These are phyloP conservation scores for Entonaema liquescens DNA, from an alignment of 495 filamentous ascomycete species.

Conservation along the genomic window DNA sequence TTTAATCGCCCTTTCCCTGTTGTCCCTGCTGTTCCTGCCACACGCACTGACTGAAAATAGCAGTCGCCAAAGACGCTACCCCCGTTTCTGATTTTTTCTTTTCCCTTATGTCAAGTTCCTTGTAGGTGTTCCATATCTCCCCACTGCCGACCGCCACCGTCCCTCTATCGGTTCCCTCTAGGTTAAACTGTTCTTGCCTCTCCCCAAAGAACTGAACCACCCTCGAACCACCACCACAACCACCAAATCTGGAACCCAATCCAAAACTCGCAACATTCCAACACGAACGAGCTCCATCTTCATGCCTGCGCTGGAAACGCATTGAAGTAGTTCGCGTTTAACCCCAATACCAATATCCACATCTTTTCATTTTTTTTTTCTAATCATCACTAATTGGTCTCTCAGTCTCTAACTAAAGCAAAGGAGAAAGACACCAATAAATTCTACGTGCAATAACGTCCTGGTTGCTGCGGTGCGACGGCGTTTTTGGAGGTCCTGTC, in stretches of 20 bases:
- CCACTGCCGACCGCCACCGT: slow-evolving; percentile 37
- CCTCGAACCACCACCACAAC: slow-evolving; percentile 32
- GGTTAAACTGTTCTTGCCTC: background rate
- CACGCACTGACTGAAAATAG: slow-evolving; percentile 38
- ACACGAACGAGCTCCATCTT: slow-evolving; percentile 31
- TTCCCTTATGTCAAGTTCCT: slow-evolving; percentile 14
- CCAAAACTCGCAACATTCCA: slow-evolving; percentile 37
- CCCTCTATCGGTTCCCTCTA: slow-evolving; percentile 4
- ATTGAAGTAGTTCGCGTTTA: slow-evolving; percentile 35
- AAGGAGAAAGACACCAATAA: slow-evolving; percentile 10
- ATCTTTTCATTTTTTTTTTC: slow-evolving; percentile 9
- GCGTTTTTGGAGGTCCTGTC: slow-evolving; percentile 18
- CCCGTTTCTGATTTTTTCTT: slow-evolving; percentile 5
- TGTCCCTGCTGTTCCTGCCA: slow-evolving; percentile 3
- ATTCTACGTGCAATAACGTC: slow-evolving; percentile 24
- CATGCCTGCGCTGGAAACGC: slow-evolving; percentile 40
- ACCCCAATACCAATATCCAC: slow-evolving; percentile 23
- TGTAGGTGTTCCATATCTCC: slow-evolving; percentile 12
- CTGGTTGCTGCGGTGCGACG: slow-evolving; percentile 35
- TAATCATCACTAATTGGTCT: slow-evolving; percentile 23
- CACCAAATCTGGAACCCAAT: slow-evolving; percentile 14
- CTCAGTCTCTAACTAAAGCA: slow-evolving; percentile 3
- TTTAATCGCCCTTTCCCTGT: slow-evolving; percentile 30
- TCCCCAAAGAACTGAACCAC: slow-evolving; percentile 32
- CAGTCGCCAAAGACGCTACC: slow-evolving; percentile 26